Evolutionary conservation across 75 land plant species (phyloP).

Genomic region (Cupressus sempervirens): DNA sequence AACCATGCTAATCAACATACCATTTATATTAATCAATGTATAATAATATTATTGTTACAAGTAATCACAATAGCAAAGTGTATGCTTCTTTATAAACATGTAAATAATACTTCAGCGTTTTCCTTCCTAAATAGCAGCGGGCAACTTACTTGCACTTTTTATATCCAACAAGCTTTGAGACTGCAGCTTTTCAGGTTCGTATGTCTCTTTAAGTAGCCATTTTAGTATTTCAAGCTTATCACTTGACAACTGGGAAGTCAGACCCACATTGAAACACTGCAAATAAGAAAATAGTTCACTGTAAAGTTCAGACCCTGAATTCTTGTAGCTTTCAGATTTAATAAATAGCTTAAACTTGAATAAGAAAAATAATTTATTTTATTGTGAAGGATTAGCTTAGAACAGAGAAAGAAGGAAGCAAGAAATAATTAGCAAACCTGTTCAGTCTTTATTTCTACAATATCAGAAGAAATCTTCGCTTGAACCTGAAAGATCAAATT

Average conservation of each 20-base stretch:
- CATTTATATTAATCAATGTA: too few relatives aligned
- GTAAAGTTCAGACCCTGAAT: not conserved
- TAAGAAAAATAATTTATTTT: not conserved
- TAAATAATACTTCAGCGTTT: not conserved
- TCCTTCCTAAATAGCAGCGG: not conserved
- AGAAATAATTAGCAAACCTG: conserved; percentile 26
- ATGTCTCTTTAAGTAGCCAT: conserved; percentile 84
- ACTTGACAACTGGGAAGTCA: conserved; percentile 36
- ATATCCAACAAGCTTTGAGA: conserved; percentile 52
- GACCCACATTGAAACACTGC: conserved; percentile 86
- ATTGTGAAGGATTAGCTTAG: not conserved
- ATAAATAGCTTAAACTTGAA: not conserved
- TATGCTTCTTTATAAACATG: not conserved
- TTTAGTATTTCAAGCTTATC: conserved; percentile 61
- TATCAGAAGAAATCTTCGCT: conserved; percentile 50
- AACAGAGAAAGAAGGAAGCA: not conserved
- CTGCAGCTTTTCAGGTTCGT: conserved; percentile 71
- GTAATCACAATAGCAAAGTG: not conserved
- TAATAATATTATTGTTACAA: too few relatives aligned
- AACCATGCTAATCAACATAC: too few relatives aligned
- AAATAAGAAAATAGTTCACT: conserved; percentile 1
- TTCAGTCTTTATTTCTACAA: conserved; percentile 69
- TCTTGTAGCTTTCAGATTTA: not conserved
- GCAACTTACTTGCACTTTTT: conserved; percentile 15
- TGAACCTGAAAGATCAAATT: conserved; percentile 37